phyloP scores from a whole-genome alignment of 2,329 filamentous ascomycete genomes.

The Diaporthe citrichinensis region DNA sequence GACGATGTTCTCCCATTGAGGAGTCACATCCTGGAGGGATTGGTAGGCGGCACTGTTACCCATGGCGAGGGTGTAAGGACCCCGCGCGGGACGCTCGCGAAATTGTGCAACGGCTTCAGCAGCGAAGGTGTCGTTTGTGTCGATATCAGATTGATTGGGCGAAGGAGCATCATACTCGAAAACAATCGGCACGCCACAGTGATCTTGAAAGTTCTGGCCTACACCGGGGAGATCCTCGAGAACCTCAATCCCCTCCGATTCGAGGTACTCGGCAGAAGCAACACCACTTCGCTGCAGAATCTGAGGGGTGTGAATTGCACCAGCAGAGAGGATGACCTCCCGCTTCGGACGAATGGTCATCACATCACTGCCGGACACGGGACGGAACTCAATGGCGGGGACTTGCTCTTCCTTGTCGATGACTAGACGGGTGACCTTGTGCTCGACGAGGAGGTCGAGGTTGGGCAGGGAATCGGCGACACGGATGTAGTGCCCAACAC shows the following conservation, averaged over 20 bases:
- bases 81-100: slow-evolving; percentile 11
- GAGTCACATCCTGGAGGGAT: slow-evolving; percentile 7
- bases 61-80: slow-evolving; percentile 12
- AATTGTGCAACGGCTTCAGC: slow-evolving; percentile 16
- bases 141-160: not conserved
- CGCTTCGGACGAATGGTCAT: slow-evolving; percentile 25
- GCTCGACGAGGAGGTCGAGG: slow-evolving; percentile 16
- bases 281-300: slow-evolving; percentile 53
- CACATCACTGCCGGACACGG: not conserved
- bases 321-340: slow-evolving; percentile 52
- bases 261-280: slow-evolving; percentile 47
- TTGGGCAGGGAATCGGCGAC: not conserved
- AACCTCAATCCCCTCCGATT: slow-evolving; percentile 46
- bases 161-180: not conserved
- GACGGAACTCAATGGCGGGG: slow-evolving; percentile 3
- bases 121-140: slow-evolving; percentile 9
- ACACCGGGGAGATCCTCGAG: slow-evolving; percentile 51
- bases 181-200: slow-evolving; percentile 28
- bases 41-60: slow-evolving; percentile 1
- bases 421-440: slow-evolving; percentile 9
- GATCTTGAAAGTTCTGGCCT: slow-evolving; percentile 50
- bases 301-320: slow-evolving; percentile 50
- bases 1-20: slow-evolving; percentile 1
- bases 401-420: not conserved
- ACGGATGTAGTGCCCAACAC: slow-evolving; percentile 9